Evolutionary conservation across 2,329 filamentous ascomycete species (phyloP), one percentile per base, ranked within the genome.

Genomic region (Macroventuria anomochaeta): DNA sequence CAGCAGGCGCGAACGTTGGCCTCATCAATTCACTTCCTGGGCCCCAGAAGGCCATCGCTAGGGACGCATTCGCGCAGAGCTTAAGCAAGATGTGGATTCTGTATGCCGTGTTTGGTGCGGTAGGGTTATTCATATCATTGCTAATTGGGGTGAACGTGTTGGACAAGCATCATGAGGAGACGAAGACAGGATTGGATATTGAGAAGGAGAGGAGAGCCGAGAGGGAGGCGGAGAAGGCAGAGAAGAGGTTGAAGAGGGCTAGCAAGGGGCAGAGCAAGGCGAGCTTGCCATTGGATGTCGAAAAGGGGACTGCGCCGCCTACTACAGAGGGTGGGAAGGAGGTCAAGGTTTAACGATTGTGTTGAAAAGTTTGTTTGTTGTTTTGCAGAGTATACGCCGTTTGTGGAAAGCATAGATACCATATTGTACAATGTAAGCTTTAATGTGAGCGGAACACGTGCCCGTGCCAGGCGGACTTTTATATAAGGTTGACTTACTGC

Each of bases 1-100:
- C 81, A 51, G 85, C 88, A 29, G 81, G 85, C 12, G 81, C 88
- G 17, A 86, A 83, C 64, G 83, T 87, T 1, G 77, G 81, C 17
- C 65, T 84, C 8, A 82, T 90, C 17, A 75, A 80, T n/a, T 59
- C 67, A 0, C 75, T 90, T 7, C 78, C 79, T 0, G 73, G 76
- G 0, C 70, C 72, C 2, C 76, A 84, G 41, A 80, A 76, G 60
- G 53, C 38, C 1, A 63, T 77, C 7, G 78, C 78, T 0, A 67
- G 77, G 17, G 57, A 62, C 5, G 78, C 77, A 0, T 81, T 80
- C 55, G 73, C 79, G 5, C 64, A 77, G 13, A 75, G 72, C 7
- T 58, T 81, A 50, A 73, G 72, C 51, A 76, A 69, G 5, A 81
- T 81, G 77, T 81, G 79, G 79, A 80, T 80, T 55, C 68, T 81